Evolutionary conservation across 179 eudicot species (phyloP).

Genomic region (Camellia oleifera): DNA sequence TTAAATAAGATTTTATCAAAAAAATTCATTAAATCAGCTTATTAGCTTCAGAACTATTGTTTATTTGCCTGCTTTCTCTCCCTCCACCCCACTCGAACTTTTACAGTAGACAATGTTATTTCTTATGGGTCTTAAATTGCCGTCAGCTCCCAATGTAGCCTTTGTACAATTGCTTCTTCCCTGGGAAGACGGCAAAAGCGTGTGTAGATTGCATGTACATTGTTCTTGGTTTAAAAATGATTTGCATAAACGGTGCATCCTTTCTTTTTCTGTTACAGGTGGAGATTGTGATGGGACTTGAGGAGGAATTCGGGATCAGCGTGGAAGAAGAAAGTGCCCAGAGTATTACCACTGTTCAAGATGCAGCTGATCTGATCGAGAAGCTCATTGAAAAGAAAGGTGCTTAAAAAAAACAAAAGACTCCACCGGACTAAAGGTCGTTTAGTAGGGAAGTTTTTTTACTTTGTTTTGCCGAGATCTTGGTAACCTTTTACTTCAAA

Average conservation of each 20-base stretch:
- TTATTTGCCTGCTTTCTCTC: too few species aligned
- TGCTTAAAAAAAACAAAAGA: not conserved
- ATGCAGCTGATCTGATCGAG: slow-evolving; percentile 31
- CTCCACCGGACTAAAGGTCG: too few species aligned
- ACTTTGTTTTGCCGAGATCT: not conserved
- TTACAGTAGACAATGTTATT: too few species aligned
- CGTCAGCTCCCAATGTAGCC: too few species aligned
- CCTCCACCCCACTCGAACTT: too few species aligned
- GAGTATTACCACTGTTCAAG: slow-evolving; percentile 26
- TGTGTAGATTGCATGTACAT: too few species aligned
- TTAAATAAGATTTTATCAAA: not conserved
- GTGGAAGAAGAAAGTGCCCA: slow-evolving; percentile 39
- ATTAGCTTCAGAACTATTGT: not conserved
- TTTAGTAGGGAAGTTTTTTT: slow-evolving; percentile 3
- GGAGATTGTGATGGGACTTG: slow-evolving; percentile 37
- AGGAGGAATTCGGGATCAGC: slow-evolving; percentile 29
- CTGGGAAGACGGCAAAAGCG: not conserved
- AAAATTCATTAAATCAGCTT: not conserved
- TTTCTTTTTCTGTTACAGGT: slow-evolving; percentile 11
- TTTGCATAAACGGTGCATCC: not conserved
- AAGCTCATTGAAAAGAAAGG: slow-evolving; percentile 19
- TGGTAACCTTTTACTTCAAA: not conserved
- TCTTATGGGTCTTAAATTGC: too few species aligned
- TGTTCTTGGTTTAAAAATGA: not conserved
- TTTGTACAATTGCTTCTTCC: not conserved